Evolutionary conservation across 176 grass and related monocot genomes (phyloP), one percentile per base, ranked within the genome.

Genomic region (Phoenix roebelenii): DNA sequence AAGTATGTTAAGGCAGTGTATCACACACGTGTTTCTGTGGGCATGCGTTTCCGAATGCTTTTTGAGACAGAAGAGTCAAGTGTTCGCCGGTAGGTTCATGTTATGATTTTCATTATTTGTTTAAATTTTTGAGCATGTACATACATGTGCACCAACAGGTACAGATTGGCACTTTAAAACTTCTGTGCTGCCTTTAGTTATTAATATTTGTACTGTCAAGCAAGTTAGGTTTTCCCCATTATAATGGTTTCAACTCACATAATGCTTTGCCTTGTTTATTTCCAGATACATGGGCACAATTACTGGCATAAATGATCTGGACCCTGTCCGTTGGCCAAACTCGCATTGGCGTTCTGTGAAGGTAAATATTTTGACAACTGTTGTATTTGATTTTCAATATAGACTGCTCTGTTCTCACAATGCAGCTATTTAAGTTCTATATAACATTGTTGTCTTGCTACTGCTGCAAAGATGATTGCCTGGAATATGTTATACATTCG

Each of bases 301-400:
- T 77, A 97, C 92, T 16, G 92, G 92, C 75, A 97, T 97, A 63
- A 82, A 83, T 58, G 92, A 97, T 76, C 78, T 97, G 30, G 81
- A 97, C 66, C 63, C 72, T 75, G 87, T 69, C 55, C 83, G 84
- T 68, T 97, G 92, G 92, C 83, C 87, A 71, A 97, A 85, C 64
- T 97, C 92, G 55, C 92, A 97, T 66, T 97, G 92, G 92, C 87
- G 87, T 57, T 97, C 92, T 77, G 92, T 97, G 16, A 97, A 97
- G 87, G 92, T 91, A 85, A 51, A 35, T 57, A 44, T 44, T 44
- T 9, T 44, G 35, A 44, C 35, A 44, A 44, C 7, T 14, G 35
- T 44, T 12, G 35, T 44, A 44, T 2, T 44, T 44, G 35, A 14
- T 44, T 44, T 39, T 14, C 35, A 44, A 44, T 44, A 12, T 44